Base-by-base conservation (phyloP, 805 yeast genomes). In the Candida montana region DNA sequence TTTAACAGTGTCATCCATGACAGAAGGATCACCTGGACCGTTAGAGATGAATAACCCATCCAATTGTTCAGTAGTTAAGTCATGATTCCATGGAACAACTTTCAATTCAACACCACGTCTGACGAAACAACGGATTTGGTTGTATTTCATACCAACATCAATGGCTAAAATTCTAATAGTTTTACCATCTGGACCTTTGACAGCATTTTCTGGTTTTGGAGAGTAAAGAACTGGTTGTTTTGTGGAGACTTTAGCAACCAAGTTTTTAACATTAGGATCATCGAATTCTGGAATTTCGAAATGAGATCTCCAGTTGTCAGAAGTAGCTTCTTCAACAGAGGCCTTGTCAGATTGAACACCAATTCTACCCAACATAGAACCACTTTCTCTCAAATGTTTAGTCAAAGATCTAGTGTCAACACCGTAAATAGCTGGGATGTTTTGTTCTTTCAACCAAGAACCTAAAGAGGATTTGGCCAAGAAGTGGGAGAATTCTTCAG, bases 11-110 rank as follows among this genome's bases (percentile, higher is more conserved):
- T 72, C 75, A 34, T 78, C 64, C 79, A 93, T 74, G 44, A 85
- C 87, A 33, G 93, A 77, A 44, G 99, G 99, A 69, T 93, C 98
- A 77, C 99, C 99, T 23, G 99, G 99, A 71, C 99, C 99, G 67
- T 93, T 93, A 42, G 97, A 90, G 51, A 91, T 72, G 67, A 93
- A 93, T 56, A 93, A 74, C 72, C 99, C 99, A 64, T 93, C 99
- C 62, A 83, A 93, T 48, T 79, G 74, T 65, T 88, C 95, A 38
- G 66, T 57, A 48, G 84, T 70, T 63, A 84, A 82, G 65, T 89
- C 95, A 61, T 89, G 81, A 63, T 93, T 82, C 90, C 91, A 91
- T 47, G 99, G 98, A 36, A 93, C 97, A 42, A 93, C 97, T 61
- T 80, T 77, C 53, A 93, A 73, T 68, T 95, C 97, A 39, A 93